Conservation (phyloP, 371 early-diverging fungal genomes). For the Mortierella sp. region DNA sequence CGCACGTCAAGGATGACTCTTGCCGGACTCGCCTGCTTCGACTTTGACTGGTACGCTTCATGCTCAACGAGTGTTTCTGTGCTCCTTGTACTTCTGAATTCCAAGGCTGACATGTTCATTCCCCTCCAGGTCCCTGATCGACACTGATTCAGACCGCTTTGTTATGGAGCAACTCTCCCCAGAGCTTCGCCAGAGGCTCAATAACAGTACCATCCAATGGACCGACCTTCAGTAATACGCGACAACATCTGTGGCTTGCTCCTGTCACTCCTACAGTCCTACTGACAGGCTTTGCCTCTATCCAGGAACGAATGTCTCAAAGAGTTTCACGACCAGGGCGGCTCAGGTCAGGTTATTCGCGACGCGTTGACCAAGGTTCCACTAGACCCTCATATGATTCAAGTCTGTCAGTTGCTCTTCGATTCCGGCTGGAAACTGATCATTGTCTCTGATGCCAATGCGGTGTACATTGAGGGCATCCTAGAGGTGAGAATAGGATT, state of each 20-base stretch:
- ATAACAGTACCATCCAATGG: conserved; percentile 41
- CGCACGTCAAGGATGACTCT: no score
- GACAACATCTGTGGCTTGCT: no score
- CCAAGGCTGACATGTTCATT: neutral
- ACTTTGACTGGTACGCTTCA: conserved; percentile 41
- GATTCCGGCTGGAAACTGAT: conserved; percentile 33
- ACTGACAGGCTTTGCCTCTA: no score
- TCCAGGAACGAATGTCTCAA: conserved; percentile 36
- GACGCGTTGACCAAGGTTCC: conserved; percentile 34
- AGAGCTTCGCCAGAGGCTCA: conserved; percentile 27
- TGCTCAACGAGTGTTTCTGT: neutral
- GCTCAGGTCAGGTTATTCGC: conserved; percentile 13
- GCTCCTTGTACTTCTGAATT: neutral
- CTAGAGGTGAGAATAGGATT: conserved; percentile 19
- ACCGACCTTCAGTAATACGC: conserved; percentile 51
- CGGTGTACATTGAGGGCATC: conserved; percentile 43
- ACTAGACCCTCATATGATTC: conserved; percentile 40
- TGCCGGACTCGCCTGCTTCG: conserved; percentile 41
- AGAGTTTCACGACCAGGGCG: conserved; percentile 39
- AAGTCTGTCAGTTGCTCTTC: conserved; percentile 29
- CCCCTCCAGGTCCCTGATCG: conserved; percentile 38
- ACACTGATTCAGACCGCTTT: conserved; percentile 48
- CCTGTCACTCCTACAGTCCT: no score
- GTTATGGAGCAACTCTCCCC: conserved; percentile 43
- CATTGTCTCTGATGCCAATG: conserved; percentile 44